A percentile compares a stretch with the other conserved stretches of the same genome.
phyloP scores from a whole-genome alignment of 208 protist species.

The Trypanosoma cruzi region DNA sequence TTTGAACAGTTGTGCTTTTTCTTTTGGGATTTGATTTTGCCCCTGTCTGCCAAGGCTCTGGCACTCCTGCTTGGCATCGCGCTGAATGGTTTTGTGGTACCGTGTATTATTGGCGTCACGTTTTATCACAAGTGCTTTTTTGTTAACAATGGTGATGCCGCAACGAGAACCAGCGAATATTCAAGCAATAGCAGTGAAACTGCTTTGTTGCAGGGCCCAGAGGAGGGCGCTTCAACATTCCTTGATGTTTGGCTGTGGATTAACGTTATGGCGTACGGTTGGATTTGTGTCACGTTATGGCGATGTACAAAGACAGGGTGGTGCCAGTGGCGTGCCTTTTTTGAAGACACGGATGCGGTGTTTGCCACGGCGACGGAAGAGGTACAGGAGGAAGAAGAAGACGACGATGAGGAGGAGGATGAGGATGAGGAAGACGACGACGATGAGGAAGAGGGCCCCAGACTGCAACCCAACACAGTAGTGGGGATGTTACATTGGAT shows the following conservation, averaged over 20 bases:
- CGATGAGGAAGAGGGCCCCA: not conserved
- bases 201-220: not conserved
- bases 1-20: constrained; percentile 31
- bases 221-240: not conserved
- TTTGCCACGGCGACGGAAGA: not conserved
- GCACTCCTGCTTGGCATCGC: constrained; percentile 2
- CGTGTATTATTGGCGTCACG: constrained; percentile 16
- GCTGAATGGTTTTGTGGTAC: constrained; percentile 27
- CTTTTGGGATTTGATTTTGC: constrained; percentile 31
- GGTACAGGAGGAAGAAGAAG: too few species aligned
- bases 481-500: constrained; percentile 22
- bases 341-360: not conserved
- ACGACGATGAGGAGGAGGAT: too few species aligned
- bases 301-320: constrained; percentile 13
- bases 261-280: constrained; percentile 29
- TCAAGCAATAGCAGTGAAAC: not conserved
- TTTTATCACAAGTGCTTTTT: constrained; percentile 29
- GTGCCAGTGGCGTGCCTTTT: constrained; percentile 18
- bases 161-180: not conserved
- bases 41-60: constrained; percentile 12
- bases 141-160: not conserved
- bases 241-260: constrained; percentile 25
- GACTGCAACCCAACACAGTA: constrained; percentile 9
- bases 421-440: not conserved
- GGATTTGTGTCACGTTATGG: constrained; percentile 18